Base-by-base conservation (phyloP, 208 protist species). In the Borovskyia barvae region DNA sequence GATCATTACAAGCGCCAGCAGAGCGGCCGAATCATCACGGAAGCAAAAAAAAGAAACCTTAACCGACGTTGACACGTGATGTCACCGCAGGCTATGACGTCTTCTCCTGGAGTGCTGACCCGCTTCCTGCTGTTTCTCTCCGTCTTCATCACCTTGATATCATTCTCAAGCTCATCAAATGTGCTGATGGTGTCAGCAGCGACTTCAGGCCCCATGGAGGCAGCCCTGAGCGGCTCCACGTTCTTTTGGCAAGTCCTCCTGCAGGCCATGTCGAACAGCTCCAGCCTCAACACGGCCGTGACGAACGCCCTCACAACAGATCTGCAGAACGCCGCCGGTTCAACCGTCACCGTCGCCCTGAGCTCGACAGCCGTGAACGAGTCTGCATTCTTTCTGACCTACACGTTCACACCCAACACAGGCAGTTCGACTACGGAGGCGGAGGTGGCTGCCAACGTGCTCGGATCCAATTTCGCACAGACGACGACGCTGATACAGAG, bases 161-260 rank as follows among this genome's bases (percentile, higher is more conserved):
- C n/a, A n/a, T n/a, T n/a, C n/a, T n/a, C n/a, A n/a, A n/a, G n/a
- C 7, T 37, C 25, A 28, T 43, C 36, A 32, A 32, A 0, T 36
- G 19, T 45, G 60, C 41, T 5, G 33, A 17, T 20, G 12, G 33
- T 20, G 14, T 9, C n/a, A n/a, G n/a, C n/a, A n/a, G n/a, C n/a
- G 24, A n/a, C 51, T 20, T 22, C 35, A 7, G 17, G 29, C 39
- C 22, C 39, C 11, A 57, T 57, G 37, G 12, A 36, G 48, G 15
- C 30, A 5, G 40, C 49, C 0, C 20, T 52, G 59, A 58, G 25
- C 20, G 60, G 60, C 6, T 24, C 42, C 8, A 52, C 47, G 6
- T 51, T 36, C 32, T 58, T 52, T 43, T 57, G 60, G 50, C 24
- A 33, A 29, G 19, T 19, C 5, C 9, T 66, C 22, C 24, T 9